These are phyloP conservation scores for Komagataella pastoris DNA, from an alignment of 805 yeast genomes.

Conservation along the genomic window DNA sequence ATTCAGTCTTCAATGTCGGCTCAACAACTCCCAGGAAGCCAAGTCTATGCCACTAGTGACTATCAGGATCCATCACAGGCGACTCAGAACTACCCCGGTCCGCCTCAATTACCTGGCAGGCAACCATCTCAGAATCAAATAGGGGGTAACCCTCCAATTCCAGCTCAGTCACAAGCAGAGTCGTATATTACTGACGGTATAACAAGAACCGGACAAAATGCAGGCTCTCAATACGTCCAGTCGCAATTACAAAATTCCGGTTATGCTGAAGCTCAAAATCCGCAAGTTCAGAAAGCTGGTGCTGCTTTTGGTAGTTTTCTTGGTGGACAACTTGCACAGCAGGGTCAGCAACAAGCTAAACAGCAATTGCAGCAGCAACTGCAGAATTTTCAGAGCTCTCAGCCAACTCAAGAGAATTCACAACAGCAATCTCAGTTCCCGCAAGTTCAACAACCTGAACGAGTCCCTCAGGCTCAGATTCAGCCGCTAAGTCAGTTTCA, in stretches of 20 bases:
- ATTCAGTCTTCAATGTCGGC: neutral
- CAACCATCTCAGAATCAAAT: neutral
- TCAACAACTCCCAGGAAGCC: neutral
- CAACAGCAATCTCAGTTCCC: constrained; percentile 2
- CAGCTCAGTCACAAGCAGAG: neutral
- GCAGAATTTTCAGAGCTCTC: constrained; percentile 1
- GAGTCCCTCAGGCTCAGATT: constrained; percentile 4
- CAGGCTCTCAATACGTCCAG: neutral
- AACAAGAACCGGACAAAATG: neutral
- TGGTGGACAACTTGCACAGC: neutral
- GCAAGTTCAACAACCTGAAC: constrained; percentile 5
- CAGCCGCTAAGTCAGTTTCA: constrained; percentile 6
- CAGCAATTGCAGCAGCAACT: neutral
- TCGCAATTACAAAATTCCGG: neutral
- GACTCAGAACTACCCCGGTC: neutral
- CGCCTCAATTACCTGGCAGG: neutral
- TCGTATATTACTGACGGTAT: neutral
- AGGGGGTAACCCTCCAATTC: neutral
- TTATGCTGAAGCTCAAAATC: neutral
- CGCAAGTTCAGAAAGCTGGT: neutral
- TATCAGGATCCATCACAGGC: neutral
- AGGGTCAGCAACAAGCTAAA: neutral
- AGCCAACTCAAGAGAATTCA: neutral
- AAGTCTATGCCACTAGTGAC: too few relatives aligned
- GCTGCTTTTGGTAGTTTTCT: neutral